Percentiles rank a stretch among this genome's conserved stretches.
Conservation (phyloP, 2,329 filamentous ascomycete species). For the Phialophora macrospora region DNA sequence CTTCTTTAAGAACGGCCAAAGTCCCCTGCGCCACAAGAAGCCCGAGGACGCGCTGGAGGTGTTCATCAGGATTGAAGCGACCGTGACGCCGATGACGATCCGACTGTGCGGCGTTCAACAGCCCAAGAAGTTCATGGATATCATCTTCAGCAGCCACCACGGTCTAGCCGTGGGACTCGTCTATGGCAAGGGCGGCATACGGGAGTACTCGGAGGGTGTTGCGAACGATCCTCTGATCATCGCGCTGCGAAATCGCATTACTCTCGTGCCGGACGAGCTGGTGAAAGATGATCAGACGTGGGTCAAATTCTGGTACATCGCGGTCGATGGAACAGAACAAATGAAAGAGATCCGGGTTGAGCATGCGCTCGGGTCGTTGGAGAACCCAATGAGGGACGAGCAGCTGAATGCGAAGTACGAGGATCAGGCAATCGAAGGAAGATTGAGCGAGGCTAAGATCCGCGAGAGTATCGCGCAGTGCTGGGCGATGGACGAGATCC, state of each 20-base stretch:
- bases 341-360: not conserved
- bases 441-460: not conserved
- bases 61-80: conserved; percentile 15
- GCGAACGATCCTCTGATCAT: not conserved
- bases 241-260: not conserved
- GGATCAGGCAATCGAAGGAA: not conserved
- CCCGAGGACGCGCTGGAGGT: conserved; percentile 8
- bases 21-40: not conserved
- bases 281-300: not conserved
- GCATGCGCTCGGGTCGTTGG: not conserved
- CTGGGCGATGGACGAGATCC: not conserved
- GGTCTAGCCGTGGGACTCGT: conserved; percentile 16
- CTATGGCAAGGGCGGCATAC: conserved; percentile 7
- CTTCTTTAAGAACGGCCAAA: conserved; percentile 1
- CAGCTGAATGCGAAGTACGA: conserved; percentile 2
- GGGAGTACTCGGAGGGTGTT: conserved; percentile 9
- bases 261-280: not conserved
- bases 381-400: not conserved
- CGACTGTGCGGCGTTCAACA: conserved; percentile 14
- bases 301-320: conserved; percentile 1
- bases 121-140: conserved; percentile 7
- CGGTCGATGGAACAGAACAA: not conserved
- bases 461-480: not conserved
- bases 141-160: conserved; percentile 19
- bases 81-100: conserved; percentile 19